Base-by-base conservation (phyloP, 2,329 filamentous ascomycete genomes). In the Stylonectria norvegica region DNA sequence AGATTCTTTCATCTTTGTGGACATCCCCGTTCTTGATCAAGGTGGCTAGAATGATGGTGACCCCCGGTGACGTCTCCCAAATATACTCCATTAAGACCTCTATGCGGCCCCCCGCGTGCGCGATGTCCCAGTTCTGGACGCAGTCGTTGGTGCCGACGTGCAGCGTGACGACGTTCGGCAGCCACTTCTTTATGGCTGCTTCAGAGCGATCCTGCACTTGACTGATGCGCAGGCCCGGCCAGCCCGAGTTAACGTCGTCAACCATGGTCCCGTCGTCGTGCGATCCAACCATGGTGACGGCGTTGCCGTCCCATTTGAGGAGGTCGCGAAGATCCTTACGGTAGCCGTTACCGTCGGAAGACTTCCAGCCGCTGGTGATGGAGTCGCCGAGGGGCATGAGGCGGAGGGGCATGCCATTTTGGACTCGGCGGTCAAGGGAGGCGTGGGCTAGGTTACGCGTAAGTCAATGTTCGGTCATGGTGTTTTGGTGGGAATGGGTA, bases 121-220 rank as follows among this genome's bases (percentile, higher is more conserved):
- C 42, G 7, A 68, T 41, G 28, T 66, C 52, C 39, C 44, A 53
- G 43, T 58, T 40, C 41, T 67, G 64, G 12, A 53, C 17, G 32
- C 65, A 68, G 48, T 72, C 68, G 44, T 72, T 72, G 33, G 69
- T 71, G 36, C 69, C 69, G 9, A 58, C 62, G 49, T 72, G 70
- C 50, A 72, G 50, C 18, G 65, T 55, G 34, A 71, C 50, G 20
- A 71, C 47, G 45, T 71, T 69, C 8, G 69, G 69, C 39, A 59
- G 55, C 19, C 50, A 55, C 2, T 43, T 16, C 1, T 59, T 57
- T 4, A 69, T 59, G 1, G 62, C 58, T 4, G 14, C 20, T 18
- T 46, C 45, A 17, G 65, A 67, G 42, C 64, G 66, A 19, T 19
- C 50, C 30, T 55, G 43, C 23, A 72, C 62, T 46, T 70, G 45